A percentile compares a stretch with the other conserved stretches of the same genome.
Evolutionary conservation across 768 basidiomycete genomes (phyloP).

Genomic region (Russula sp.): DNA sequence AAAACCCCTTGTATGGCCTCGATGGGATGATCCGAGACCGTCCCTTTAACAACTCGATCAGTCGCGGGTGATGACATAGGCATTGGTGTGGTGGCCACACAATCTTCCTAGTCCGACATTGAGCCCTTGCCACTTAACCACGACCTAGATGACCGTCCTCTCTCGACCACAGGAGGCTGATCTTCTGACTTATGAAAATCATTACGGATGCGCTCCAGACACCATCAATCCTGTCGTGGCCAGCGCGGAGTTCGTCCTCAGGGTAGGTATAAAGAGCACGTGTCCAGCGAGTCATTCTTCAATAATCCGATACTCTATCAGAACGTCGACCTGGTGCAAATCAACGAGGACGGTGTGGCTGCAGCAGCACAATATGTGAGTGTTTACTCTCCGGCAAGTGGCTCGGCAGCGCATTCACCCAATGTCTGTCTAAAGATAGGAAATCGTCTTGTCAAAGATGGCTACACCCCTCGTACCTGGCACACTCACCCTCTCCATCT

Average conservation of each 20-base stretch:
- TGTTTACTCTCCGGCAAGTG: not conserved
- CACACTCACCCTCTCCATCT: constrained; percentile 71
- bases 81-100: not conserved
- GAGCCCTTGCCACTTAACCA: not conserved
- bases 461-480: constrained; percentile 79
- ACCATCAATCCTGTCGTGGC: constrained; percentile 20
- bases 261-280: constrained; percentile 6
- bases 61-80: not conserved
- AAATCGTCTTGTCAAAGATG: constrained; percentile 48
- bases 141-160: constrained; percentile 17
- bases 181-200: constrained; percentile 5
- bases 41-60: not conserved
- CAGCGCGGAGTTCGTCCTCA: constrained; percentile 23
- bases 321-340: constrained; percentile 28
- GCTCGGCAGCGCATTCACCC: not conserved
- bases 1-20: no score
- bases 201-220: not conserved
- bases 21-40: not conserved
- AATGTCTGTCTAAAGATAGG: constrained; percentile 46
- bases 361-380: constrained; percentile 21
- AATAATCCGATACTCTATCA: not conserved
- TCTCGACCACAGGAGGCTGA: constrained; percentile 4
- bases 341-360: constrained; percentile 26
- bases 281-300: not conserved
- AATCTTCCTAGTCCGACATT: not conserved